A percentile compares a stretch with the other conserved stretches of the same genome.
phyloP scores from a whole-genome alignment of 1,139 yeast species.

The Zhuliangozyma blackwelliae region DNA sequence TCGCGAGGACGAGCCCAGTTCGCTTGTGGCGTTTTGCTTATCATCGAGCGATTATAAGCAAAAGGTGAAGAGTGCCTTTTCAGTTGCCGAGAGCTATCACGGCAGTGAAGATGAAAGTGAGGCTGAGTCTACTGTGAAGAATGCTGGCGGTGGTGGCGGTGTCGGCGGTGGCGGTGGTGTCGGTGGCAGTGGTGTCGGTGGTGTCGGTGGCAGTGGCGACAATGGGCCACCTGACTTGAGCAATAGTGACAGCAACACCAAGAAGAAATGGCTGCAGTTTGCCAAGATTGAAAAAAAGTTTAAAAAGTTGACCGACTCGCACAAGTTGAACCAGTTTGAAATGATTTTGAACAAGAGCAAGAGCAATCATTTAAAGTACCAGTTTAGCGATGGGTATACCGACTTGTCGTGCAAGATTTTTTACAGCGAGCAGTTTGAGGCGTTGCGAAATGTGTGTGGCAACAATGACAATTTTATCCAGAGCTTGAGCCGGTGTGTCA shows the following conservation, averaged over 20 bases:
- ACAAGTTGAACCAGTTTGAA: conserved; percentile 44
- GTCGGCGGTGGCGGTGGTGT: background rate
- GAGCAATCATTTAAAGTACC: conserved; percentile 88
- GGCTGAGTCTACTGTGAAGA: conserved; percentile 1
- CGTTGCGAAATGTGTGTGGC: conserved; percentile 81
- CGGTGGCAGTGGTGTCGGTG: conserved; percentile 3
- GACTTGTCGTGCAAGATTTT: conserved; percentile 87
- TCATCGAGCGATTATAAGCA: conserved; percentile 78
- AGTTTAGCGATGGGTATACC: conserved; percentile 82
- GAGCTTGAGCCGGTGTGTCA: conserved; percentile 85
- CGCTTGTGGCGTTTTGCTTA: conserved; percentile 87
- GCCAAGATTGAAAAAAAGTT: conserved; percentile 43
- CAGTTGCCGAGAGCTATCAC: conserved; percentile 16
- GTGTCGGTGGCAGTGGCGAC: conserved; percentile 7
- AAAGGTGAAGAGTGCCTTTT: conserved; percentile 47
- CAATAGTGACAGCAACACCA: conserved; percentile 18
- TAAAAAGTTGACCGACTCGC: conserved; percentile 22
- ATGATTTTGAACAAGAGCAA: conserved; percentile 71
- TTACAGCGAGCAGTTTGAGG: conserved; percentile 95
- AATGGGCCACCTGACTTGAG: conserved; percentile 10
- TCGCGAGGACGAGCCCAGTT: conserved; percentile 95
- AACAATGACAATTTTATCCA: conserved; percentile 74
- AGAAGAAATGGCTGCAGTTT: conserved; percentile 36
- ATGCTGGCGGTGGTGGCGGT: conserved; percentile 4
- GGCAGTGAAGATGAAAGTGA: conserved; percentile 5